Base-by-base conservation (phyloP, 1,139 yeast species). In the Pichia sp. region DNA sequence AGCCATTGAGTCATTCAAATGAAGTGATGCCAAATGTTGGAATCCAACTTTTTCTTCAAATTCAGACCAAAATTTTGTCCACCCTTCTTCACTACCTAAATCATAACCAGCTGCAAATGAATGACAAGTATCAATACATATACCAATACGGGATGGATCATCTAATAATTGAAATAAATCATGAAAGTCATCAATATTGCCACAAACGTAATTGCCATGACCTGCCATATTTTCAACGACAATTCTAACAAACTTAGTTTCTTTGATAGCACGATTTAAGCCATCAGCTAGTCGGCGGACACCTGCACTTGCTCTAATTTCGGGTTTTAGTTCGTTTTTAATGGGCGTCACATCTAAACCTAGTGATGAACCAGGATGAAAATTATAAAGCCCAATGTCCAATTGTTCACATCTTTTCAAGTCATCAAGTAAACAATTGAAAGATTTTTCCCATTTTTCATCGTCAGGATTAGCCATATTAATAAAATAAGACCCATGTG, bases 191-290 rank as follows among this genome's bases (percentile, higher is more conserved):
- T 86, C 81, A 42, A 93, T 70, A 46, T 80, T 75, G 5, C 95
- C 85, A 0, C 99, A 99, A 47, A 93, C 86, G 55, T 91, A 75
- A 57, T 87, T 86, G 9, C 96, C 96, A 60, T 90, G 96, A 14
- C 99, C 99, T 0, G 99, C 97, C 99, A 95, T 93, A 65, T 93
- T 93, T 66, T 93, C 99, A 53, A 95, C 76, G 14, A 93, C 96
- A 48, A 93, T 84, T 64, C 84, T 89, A 36, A 93, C 98, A 64
- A 82, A 84, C 7, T 70, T 62, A 0, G 99, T 93, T 53, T 81
- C 82, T 33, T 71, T 69, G 45, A 87, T 84, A 8, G 96, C 97
- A 44, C 71, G 74, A 67, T 95, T 93, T 60, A 93, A 83, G 58
- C 87, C 85, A 19, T 74, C 74, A 0, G 98, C 97, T 58, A 93